Conservation (phyloP, 805 yeast genomes). For the Saccharomycopsis sp. region DNA sequence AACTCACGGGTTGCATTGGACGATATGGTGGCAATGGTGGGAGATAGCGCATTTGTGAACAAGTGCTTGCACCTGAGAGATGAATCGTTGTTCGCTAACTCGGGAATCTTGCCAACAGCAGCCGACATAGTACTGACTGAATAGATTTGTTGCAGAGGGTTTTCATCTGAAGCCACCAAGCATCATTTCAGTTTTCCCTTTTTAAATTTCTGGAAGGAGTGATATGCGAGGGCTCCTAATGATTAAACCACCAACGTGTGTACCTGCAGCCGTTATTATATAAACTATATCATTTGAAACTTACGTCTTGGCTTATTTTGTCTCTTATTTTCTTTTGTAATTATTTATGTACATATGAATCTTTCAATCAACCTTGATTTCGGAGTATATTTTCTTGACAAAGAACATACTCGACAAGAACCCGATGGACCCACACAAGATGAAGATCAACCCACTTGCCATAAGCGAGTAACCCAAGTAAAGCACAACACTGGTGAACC, state of each 20-base stretch:
- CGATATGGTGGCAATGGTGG: slow-evolving; percentile 6
- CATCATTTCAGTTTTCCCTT: too few species aligned
- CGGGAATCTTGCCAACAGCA: too few species aligned
- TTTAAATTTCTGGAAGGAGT: too few species aligned
- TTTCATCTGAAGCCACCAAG: too few species aligned
- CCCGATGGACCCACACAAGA: slow-evolving; percentile 85
- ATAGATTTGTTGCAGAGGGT: too few species aligned
- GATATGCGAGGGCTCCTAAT: not conserved
- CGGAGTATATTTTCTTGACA: slow-evolving; percentile 68
- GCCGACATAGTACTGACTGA: too few species aligned
- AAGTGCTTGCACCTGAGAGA: slow-evolving; percentile 8
- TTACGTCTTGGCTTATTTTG: too few species aligned
- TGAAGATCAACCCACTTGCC: slow-evolving; percentile 60
- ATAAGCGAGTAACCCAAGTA: slow-evolving; percentile 77
- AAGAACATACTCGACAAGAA: slow-evolving; percentile 66
- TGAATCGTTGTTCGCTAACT: slow-evolving; percentile 4
- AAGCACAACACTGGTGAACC: slow-evolving; percentile 64
- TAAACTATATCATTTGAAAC: too few species aligned
- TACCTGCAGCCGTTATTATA: not conserved
- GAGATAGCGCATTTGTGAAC: slow-evolving; percentile 7
- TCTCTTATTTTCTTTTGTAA: too few species aligned
- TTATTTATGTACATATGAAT: too few species aligned
- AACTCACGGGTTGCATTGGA: slow-evolving; percentile 8
- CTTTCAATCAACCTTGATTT: slow-evolving; percentile 71
- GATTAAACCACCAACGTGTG: not conserved